phyloP scores from a whole-genome alignment of 768 basidiomycete species.

The Russula sp. region DNA sequence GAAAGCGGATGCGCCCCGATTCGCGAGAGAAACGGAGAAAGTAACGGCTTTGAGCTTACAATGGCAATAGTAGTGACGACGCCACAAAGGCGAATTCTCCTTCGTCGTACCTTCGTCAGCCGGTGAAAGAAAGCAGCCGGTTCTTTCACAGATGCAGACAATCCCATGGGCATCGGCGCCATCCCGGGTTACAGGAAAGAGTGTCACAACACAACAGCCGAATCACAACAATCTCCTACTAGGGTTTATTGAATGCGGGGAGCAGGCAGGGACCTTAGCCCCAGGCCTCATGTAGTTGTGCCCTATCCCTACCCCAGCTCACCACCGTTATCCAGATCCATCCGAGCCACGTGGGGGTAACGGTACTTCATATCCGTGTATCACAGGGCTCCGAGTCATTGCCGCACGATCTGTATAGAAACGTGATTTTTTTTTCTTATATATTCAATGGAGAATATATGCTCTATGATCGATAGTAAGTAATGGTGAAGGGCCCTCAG shows the following conservation, averaged over 20 bases:
- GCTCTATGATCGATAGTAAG: background rate
- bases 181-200: too few species aligned
- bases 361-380: background rate
- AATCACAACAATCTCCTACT: background rate
- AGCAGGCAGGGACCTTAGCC: background rate
- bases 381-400: background rate
- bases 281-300: background rate
- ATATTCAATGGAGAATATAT: background rate
- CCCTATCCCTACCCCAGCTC: background rate
- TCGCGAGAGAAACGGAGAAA: too few species aligned
- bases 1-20: too few species aligned
- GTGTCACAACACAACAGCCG: background rate
- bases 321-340: background rate
- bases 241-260: background rate
- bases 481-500: background rate
- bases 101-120: too few species aligned
- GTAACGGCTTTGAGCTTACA: too few species aligned
- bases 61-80: background rate
- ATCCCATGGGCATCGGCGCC: background rate
- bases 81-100: constrained; percentile 7
- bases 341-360: background rate
- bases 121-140: background rate
- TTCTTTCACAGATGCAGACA: background rate
- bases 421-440: too few species aligned
- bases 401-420: background rate